These are phyloP conservation scores for Suhomyces ambrosiae DNA, from an alignment of 1,139 yeast genomes.

Conservation along the genomic window DNA sequence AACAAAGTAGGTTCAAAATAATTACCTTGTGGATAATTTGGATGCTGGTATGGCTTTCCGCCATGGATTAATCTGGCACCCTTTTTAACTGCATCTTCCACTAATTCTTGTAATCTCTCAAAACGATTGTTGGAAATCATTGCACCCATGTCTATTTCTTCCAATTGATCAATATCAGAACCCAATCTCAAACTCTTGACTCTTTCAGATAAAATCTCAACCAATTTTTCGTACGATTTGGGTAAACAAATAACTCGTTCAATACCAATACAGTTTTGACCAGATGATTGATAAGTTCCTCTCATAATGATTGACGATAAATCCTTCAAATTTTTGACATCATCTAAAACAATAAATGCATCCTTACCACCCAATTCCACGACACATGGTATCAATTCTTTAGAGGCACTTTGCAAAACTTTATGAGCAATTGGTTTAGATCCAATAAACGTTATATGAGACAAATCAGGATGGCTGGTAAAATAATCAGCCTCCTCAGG, in stretches of 20 bases:
- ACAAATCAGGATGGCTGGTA: conserved; percentile 77
- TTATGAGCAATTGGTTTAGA: conserved; percentile 92
- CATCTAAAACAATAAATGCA: conserved; percentile 82
- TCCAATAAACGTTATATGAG: conserved; percentile 93
- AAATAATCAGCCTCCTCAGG: conserved; percentile 86
- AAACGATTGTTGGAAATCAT: conserved; percentile 82
- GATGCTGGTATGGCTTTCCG: conserved; percentile 61
- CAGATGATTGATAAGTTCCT: conserved; percentile 95
- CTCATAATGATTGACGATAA: conserved; percentile 84
- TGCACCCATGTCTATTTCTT: conserved; percentile 94
- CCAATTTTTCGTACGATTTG: conserved; percentile 62
- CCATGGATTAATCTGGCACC: conserved; percentile 86
- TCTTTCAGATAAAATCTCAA: conserved; percentile 56
- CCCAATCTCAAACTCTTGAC: conserved; percentile 73
- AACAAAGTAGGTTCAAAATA: conserved; percentile 88
- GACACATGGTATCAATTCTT: conserved; percentile 85
- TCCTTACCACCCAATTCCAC: conserved; percentile 97
- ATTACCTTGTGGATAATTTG: conserved; percentile 53
- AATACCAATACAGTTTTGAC: conserved; percentile 96
- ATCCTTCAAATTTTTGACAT: conserved; percentile 55
- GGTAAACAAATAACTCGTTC: conserved; percentile 86
- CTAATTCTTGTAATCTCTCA: conserved; percentile 60
- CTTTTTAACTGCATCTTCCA: conserved; percentile 69
- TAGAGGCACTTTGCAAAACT: conserved; percentile 80
- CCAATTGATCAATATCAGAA: conserved; percentile 86